These are phyloP conservation scores for Canavalia gladiata DNA, from an alignment of 306 rosid species.

Conservation along the genomic window DNA sequence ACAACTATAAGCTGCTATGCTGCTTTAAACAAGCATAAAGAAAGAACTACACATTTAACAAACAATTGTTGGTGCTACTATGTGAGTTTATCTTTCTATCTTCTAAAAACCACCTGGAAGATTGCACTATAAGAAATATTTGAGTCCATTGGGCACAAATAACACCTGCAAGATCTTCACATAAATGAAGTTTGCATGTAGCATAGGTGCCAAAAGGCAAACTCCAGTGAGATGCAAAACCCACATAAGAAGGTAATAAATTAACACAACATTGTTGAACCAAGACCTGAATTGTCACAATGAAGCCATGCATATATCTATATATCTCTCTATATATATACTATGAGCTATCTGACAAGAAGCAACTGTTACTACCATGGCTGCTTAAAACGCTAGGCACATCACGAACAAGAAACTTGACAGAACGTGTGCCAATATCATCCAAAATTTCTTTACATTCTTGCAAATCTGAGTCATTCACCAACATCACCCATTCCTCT, in stretches of 20 bases:
- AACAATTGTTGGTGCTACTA: slow-evolving; percentile 38
- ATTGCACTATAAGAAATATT: slow-evolving; percentile 28
- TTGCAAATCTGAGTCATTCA: slow-evolving; percentile 74
- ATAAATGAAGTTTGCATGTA: slow-evolving; percentile 27
- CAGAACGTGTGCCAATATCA: slow-evolving; percentile 66
- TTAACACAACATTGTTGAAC: slow-evolving; percentile 19
- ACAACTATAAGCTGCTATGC: slow-evolving; percentile 39
- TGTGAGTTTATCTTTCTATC: slow-evolving; percentile 37
- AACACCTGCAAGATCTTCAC: slow-evolving; percentile 35
- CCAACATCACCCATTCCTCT: slow-evolving; percentile 96
- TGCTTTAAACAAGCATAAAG: slow-evolving; percentile 43
- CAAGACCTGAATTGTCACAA: slow-evolving; percentile 34
- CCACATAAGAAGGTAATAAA: too few species aligned
- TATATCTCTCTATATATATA: too few species aligned
- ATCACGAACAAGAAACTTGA: slow-evolving; percentile 82
- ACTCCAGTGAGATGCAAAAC: slow-evolving; percentile 9
- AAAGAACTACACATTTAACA: slow-evolving; percentile 35
- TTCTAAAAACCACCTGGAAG: slow-evolving; percentile 34
- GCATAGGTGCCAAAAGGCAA: slow-evolving; percentile 19
- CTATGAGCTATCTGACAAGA: slow-evolving; percentile 53
- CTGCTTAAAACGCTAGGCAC: slow-evolving; percentile 60
- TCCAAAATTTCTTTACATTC: slow-evolving; percentile 83
- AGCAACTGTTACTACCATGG: slow-evolving; percentile 69
- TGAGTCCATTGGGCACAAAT: slow-evolving; percentile 11
- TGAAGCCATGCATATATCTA: slow-evolving; percentile 41